Evolutionary conservation across 208 protist genomes (phyloP), one percentile per base, ranked within the genome.

Genomic region (Trichomonas vaginalis): DNA sequence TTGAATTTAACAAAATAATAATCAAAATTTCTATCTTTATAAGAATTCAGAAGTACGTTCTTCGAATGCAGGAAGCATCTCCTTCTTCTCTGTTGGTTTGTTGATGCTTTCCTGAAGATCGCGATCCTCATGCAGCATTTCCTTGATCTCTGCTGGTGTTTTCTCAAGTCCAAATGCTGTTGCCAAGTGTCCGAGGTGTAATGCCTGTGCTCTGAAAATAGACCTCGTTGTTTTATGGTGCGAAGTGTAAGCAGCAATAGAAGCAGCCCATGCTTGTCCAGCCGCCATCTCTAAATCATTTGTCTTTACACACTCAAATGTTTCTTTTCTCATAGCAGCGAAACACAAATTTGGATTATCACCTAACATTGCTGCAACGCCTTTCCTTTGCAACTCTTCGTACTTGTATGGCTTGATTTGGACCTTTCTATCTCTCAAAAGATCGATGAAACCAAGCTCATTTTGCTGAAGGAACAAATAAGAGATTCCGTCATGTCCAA

Each of bases 401-500:
- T 51, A 48, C 8, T 42, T 17, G 46, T 92, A 92, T 17, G 48
- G 40, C 45, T 92, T 92, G 0, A 92, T 37, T 21, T 92, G 23
- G 37, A 92, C 35, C 17, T 92, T 92, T 32, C 39, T 92, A 8
- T n/a, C n/a, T 92, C 27, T 23, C 14, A 92, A 15, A 21, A 92
- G 32, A 47, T 92, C 45, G 23, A 92, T 32, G 15, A 92, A 92
- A 35, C 10, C 35, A 10, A 51, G 17, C 39, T 92, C 86, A 15
- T 40, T 40, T 21, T 51, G 23, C 45, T 92, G 86, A 17, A 92
- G 27, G n/a, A 92, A 92, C 23, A 92, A 21, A 51, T 92, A 92
- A 10, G 92, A 47, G 37, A 95, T 95, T 2, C 92, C 92, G 46
- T 95, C 92, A 32, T 79, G 79, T 39, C 92, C 92, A 48, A 79